Conservation (phyloP, 2,329 filamentous ascomycete species). For the Xylaria sp. region DNA sequence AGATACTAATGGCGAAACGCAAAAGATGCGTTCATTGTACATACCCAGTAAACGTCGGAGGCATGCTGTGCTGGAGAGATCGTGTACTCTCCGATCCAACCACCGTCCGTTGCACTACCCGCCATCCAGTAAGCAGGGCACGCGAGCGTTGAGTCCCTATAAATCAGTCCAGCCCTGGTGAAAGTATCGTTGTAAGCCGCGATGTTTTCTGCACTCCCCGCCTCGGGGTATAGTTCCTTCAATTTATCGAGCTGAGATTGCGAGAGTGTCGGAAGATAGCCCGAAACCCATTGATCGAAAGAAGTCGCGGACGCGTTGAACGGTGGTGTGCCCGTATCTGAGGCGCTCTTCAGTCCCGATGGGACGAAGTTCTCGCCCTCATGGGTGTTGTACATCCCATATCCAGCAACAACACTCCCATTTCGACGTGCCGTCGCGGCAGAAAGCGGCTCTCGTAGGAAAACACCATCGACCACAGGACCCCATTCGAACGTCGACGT, state of each 20-base stretch:
- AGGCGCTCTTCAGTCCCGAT: slow-evolving; percentile 54
- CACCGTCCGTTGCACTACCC: slow-evolving; percentile 53
- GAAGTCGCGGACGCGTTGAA: slow-evolving; percentile 62
- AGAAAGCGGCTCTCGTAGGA: slow-evolving; percentile 61
- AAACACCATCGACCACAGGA: slow-evolving; percentile 67
- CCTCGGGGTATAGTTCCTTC: slow-evolving; percentile 58
- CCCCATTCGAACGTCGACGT: slow-evolving; percentile 69
- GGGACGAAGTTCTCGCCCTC: slow-evolving; percentile 72
- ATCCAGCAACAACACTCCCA: slow-evolving; percentile 53
- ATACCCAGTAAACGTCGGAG: slow-evolving; percentile 65
- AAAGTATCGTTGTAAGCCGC: slow-evolving; percentile 60
- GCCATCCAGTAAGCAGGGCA: slow-evolving; percentile 70
- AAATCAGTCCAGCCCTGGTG: slow-evolving; percentile 65
- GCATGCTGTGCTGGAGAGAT: slow-evolving; percentile 69
- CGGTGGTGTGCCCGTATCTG: slow-evolving; percentile 49
- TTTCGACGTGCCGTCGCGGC: slow-evolving; percentile 49
- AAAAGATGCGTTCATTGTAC: slow-evolving; percentile 35
- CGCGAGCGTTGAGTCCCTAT: slow-evolving; percentile 66
- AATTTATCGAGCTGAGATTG: slow-evolving; percentile 53
- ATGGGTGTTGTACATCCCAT: slow-evolving; percentile 69
- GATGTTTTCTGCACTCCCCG: slow-evolving; percentile 60
- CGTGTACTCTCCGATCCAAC: slow-evolving; percentile 69
- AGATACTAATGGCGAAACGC: neutral
- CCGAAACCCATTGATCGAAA: slow-evolving; percentile 63
- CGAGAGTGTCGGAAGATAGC: slow-evolving; percentile 62